These are phyloP conservation scores for Trichoderma oligosporum DNA, from an alignment of 2,329 filamentous ascomycete genomes.

Conservation along the genomic window DNA sequence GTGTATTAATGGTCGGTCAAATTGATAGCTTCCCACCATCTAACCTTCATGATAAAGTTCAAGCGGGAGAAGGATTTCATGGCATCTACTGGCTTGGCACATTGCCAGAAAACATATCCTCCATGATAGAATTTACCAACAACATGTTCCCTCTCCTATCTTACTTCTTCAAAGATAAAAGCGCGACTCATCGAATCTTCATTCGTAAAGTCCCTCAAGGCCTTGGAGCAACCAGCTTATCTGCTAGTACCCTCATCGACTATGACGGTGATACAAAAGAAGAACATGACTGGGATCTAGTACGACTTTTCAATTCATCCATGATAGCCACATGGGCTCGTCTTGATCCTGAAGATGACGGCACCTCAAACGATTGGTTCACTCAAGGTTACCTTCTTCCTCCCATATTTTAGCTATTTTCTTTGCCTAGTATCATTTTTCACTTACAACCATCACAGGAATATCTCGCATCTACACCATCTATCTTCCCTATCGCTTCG, in stretches of 20 bases:
- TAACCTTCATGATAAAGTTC: neutral
- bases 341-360: constrained; percentile 9
- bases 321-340: constrained; percentile 4
- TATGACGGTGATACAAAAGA: constrained; percentile 2
- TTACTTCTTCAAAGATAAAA: constrained; percentile 8
- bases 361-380: constrained; percentile 12
- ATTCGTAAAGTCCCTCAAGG: neutral
- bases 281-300: constrained; percentile 6
- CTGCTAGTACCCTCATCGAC: neutral
- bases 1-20: neutral
- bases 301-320: neutral
- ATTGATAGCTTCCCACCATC: neutral
- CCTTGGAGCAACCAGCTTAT: neutral
- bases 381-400: neutral
- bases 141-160: constrained; percentile 7
- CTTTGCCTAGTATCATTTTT: neutral
- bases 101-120: neutral
- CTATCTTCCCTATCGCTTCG: constrained; percentile 12
- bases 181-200: neutral
- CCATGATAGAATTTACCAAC: constrained; percentile 1
- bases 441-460: neutral
- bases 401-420: no score
- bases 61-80: neutral
- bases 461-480: constrained; percentile 7
- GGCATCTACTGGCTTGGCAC: neutral